Percentiles rank a stretch among this genome's conserved stretches.
Conservation (phyloP, 345 rosid genomes). For the Eucalyptus melliodora region DNA sequence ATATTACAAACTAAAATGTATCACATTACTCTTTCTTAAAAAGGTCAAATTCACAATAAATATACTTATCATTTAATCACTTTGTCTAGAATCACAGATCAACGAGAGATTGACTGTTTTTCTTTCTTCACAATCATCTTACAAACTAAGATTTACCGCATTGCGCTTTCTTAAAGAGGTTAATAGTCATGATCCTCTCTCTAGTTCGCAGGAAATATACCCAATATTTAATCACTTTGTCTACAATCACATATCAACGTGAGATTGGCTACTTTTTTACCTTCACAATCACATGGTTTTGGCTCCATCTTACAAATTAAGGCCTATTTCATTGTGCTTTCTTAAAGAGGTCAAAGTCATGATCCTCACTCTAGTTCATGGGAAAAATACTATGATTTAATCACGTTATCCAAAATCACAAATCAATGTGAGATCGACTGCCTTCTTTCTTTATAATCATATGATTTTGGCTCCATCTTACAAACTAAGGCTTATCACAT, state of each 20-base stretch:
- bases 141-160: neutral
- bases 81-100: fast-evolving
- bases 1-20: neutral
- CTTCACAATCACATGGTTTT: neutral
- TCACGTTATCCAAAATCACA: neutral
- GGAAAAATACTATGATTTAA: neutral
- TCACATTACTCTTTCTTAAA: neutral
- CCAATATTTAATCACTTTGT: neutral
- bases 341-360: neutral
- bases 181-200: neutral
- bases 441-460: neutral
- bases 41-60: too few relatives aligned
- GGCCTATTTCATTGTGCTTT: neutral
- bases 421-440: neutral
- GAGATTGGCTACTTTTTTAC: neutral
- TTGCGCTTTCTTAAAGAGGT: neutral
- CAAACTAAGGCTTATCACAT: neutral
- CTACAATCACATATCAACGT: neutral
- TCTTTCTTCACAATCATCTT: neutral
- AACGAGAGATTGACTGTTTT: fast-evolving
- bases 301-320: neutral
- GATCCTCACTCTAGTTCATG: neutral
- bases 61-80: too few relatives aligned
- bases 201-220: neutral
- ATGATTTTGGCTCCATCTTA: neutral